These are phyloP conservation scores for Lachancea waltii DNA, from an alignment of 805 yeast species.

Conservation along the genomic window DNA sequence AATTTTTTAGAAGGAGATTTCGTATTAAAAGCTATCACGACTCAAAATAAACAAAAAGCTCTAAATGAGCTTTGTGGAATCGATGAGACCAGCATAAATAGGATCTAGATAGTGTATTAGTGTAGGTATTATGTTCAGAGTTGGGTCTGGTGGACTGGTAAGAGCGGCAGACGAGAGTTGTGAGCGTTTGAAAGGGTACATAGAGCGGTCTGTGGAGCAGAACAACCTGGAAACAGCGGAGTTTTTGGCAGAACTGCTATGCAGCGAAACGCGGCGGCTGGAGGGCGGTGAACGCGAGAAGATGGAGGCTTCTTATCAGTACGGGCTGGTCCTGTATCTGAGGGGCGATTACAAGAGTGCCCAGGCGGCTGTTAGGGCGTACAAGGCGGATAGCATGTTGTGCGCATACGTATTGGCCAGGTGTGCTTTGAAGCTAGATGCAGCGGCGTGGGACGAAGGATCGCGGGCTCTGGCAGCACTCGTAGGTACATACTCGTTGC, in stretches of 20 bases:
- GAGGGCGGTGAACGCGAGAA: conserved; percentile 17
- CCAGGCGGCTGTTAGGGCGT: conserved; percentile 35
- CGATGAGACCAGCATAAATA: background rate
- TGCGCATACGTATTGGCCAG: conserved; percentile 71
- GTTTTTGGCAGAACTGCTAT: conserved; percentile 75
- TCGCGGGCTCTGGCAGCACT: conserved; percentile 1
- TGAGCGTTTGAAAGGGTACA: conserved; percentile 13
- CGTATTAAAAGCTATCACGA: background rate
- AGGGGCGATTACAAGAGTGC: conserved; percentile 58
- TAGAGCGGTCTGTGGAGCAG: conserved; percentile 23
- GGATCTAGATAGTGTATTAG: background rate
- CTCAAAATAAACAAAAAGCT: background rate
- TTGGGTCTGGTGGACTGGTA: conserved; percentile 6
- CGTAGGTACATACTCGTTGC: background rate
- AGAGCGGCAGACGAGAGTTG: conserved; percentile 4
- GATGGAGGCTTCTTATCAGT: conserved; percentile 58
- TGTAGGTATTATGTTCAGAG: conserved; percentile 9
- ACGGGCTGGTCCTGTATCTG: conserved; percentile 60
- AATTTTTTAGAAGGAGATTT: too few species aligned
- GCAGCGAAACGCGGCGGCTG: conserved; percentile 43
- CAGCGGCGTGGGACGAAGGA: conserved; percentile 5
- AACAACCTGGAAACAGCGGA: conserved; percentile 55
- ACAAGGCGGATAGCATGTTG: conserved; percentile 53
- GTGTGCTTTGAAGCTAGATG: conserved; percentile 35
- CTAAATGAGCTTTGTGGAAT: background rate